Evolutionary conservation across 768 basidiomycete species (phyloP).

Genomic region (Hydnum rufescens): DNA sequence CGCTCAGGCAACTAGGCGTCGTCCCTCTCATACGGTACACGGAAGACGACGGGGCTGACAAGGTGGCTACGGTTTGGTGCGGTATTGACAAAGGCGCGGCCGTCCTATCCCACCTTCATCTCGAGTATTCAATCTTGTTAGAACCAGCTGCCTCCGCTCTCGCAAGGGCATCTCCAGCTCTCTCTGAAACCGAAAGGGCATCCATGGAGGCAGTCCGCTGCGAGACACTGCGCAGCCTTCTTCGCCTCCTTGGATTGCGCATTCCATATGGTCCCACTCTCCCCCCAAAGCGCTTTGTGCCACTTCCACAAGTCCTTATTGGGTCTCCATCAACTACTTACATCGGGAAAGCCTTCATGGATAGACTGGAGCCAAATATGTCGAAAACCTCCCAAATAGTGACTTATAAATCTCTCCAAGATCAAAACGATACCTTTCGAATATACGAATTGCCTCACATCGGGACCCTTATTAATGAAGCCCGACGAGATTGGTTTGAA

Average conservation of each 20-base stretch:
- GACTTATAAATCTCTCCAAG: conserved; percentile 28
- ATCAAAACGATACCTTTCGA: conserved; percentile 50
- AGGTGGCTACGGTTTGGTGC: conserved; percentile 22
- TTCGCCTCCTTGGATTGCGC: conserved; percentile 22
- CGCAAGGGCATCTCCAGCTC: conserved; percentile 10
- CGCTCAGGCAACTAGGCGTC: conserved; percentile 8
- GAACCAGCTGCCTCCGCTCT: conserved; percentile 19
- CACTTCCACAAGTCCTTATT: conserved; percentile 44
- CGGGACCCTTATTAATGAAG: conserved; percentile 16
- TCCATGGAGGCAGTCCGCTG: conserved; percentile 17
- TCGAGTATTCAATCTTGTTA: conserved; percentile 33
- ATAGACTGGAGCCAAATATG: background rate
- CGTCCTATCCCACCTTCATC: conserved; percentile 34
- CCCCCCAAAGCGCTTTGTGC: conserved; percentile 17
- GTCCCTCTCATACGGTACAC: conserved; percentile 22
- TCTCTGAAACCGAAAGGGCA: conserved; percentile 8
- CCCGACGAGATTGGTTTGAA: conserved; percentile 23
- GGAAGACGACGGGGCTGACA: conserved; percentile 12
- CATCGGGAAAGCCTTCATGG: background rate
- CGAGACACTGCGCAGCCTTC: conserved; percentile 19
- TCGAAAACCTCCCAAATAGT: conserved; percentile 1
- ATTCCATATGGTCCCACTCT: conserved; percentile 22
- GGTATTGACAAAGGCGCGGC: conserved; percentile 29
- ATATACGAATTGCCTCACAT: conserved; percentile 28
- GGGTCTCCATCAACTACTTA: no score